Evolutionary conservation across 1,284 basidiomycete species (phyloP), one percentile per base, ranked within the genome.

Genomic region (Anthracocystis panici-leucophaei): DNA sequence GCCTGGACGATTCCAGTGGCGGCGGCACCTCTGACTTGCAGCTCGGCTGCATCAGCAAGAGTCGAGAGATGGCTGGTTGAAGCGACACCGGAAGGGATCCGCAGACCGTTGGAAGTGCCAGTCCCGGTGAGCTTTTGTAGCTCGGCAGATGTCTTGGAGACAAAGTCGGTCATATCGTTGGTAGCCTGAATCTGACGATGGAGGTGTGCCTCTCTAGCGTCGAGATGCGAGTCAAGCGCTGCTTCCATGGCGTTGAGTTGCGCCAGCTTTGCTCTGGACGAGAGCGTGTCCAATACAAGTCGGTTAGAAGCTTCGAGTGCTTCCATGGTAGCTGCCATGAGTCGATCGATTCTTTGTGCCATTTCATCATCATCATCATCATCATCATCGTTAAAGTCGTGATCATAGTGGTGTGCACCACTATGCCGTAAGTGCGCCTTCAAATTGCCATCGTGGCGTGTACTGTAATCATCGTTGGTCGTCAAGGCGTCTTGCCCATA

Each of bases 261-360:
- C 1, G 73, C 67, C 23, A 75, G 63, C 60, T 71, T 75, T 38
- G 73, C 68, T 33, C 73, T 52, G 16, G 63, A 64, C 3, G 67
- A 56, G 5, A 75, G 61, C 5, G 73, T 75, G 45, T 70, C 67
- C 29, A 75, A 40, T 3, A 71, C 67, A 12, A 75, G 60, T 20
- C 52, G 48, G 33, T 75, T 75, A 7, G 73, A 75, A 9, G 61
- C 57, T 18, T 75, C 68, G 27, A 75, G 62, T 16, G 73, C 73
- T 21, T 75, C 57, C 68, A 75, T 71, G 44, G 73, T 75, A 5
- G 63, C 61, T n/a, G 67, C 67, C 68, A 75, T 70, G 18, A 75
- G 57, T 10, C 51, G 40, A 35, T 75, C 44, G 38, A 75, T 75
- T 21, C 66, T 57, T 3, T 55, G 41, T 20, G 65, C 49, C 23